Evolutionary conservation across 306 rosid species (phyloP), one percentile per base, ranked within the genome.

Genomic region (Vigna radiata): DNA sequence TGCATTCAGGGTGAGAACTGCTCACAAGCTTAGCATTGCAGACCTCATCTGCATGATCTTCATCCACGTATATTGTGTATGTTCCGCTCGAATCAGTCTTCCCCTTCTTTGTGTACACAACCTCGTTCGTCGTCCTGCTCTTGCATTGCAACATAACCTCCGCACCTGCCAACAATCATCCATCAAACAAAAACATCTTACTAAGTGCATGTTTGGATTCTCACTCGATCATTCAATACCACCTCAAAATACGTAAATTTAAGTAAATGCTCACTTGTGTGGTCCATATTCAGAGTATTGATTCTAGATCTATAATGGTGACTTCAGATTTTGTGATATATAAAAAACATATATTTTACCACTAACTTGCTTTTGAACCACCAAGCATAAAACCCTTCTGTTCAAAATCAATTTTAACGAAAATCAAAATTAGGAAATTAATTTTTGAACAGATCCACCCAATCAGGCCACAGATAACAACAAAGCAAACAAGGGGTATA

Each of bases 141-240:
- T n/a, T 91, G 93, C 99, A 96, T 80, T 85, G 91, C 70, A 96
- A 47, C 27, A 73, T 8, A 71, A 96, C 94, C 86, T 72, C 89
- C n/a, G 97, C 97, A 78, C 97, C 98, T 96, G 18, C 19, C 15
- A 23, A 76, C 15, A 25, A 25, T 25, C 48, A 82, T 73, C 4
- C 4, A 3, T 36, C 49, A 29, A 52, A 61, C 21, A 31, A 39
- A 29, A 39, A 25, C 4, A 4, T 11, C 7, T 65, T 7, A 29
- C 68, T n/a, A 11, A 56, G 4, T 23, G 3, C 37, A 58, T 25
- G 39, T 13, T 27, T 58, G 2, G 10, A 12, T 58, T 27, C 39
- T 21, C 16, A 23, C 5, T 6, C 15, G 37, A 58, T 58, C 64
- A 58, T 56, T 21, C 36, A 2, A 21, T 2, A 13, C 1, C 29